These are phyloP conservation scores for Daedalea quercina DNA, from an alignment of 768 basidiomycete species.

Conservation along the genomic window DNA sequence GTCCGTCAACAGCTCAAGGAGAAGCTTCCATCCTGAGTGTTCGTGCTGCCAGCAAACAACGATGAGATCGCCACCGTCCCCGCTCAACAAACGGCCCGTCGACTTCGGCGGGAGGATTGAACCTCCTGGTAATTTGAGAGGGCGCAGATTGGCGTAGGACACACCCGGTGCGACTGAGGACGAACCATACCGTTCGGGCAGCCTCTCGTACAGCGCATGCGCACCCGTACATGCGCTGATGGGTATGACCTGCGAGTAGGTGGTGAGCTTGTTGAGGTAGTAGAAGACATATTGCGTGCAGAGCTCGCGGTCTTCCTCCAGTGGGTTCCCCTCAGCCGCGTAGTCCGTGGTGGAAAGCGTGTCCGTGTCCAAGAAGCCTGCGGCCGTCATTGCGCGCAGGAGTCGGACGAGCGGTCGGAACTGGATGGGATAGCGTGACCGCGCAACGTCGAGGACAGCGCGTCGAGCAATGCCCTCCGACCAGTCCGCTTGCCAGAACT, in stretches of 20 bases:
- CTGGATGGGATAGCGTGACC: constrained; percentile 79
- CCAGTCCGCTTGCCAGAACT: constrained; percentile 83
- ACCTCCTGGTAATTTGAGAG: constrained; percentile 72
- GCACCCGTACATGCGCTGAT: constrained; percentile 53
- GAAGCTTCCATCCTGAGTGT: constrained; percentile 81
- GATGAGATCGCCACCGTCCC: constrained; percentile 60
- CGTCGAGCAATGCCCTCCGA: constrained; percentile 58
- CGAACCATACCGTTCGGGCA: constrained; percentile 53
- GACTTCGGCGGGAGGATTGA: constrained; percentile 62
- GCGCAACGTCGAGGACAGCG: constrained; percentile 76
- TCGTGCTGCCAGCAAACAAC: constrained; percentile 77
- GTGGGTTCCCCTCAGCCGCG: constrained; percentile 29
- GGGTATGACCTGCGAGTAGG: constrained; percentile 72
- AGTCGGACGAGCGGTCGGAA: constrained; percentile 63
- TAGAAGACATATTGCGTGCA: constrained; percentile 69
- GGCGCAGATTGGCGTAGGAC: constrained; percentile 58
- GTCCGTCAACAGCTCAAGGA: constrained; percentile 76
- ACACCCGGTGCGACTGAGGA: constrained; percentile 40
- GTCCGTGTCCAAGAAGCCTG: constrained; percentile 73
- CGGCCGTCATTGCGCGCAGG: constrained; percentile 69
- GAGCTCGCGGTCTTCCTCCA: constrained; percentile 43
- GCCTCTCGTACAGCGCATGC: constrained; percentile 66
- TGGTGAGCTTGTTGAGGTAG: constrained; percentile 65
- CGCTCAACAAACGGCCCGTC: constrained; percentile 63
- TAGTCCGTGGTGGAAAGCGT: constrained; percentile 50